Base-by-base conservation (phyloP, 257 asterid genomes). In the Knoxia roxburghii region DNA sequence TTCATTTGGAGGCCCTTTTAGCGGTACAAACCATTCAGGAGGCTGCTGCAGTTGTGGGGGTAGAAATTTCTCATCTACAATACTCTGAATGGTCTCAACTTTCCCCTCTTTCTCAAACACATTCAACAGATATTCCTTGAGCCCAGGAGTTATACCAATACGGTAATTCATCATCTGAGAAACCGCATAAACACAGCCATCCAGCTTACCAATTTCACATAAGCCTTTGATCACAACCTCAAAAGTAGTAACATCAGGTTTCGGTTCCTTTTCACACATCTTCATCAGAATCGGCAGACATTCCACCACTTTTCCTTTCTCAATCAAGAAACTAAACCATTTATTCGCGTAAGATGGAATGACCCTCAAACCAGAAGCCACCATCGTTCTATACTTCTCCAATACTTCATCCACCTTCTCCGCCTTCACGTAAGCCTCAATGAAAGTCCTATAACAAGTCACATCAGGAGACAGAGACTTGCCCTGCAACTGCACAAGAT, bases 391-490 rank as follows among this genome's bases (percentile, higher is more conserved):
- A 67, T 77, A 92, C 83, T 88, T 89, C 78, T 82, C 90, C 68
- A 92, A 43, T 76, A 82, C 73, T 24, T 77, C 74, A 26, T 86
- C 90, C 6, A 81, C 86, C 71, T 56, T 83, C 61, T 80, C 91
- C 64, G 80, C 51, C 77, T 80, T 77, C 53, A 89, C 75, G 71
- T 86, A 89, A 6, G 91, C 87, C 52, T 92, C 95, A 69, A 92
- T 89, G 79, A 92, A 70, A 41, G 84, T 82, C 69, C 56, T 82
- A 69, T 82, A 92, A 21, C 93, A 83, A 30, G 83, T 85, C 62
- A 92, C 98, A 73, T 89, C 91, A 0, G 92, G 90, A 40, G 81
- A 80, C 75, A 92, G 75, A 15, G 97, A 84, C 83, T 87, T 89
- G 35, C 73, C 77, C 29, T 73, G 72, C 65, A 87, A 53, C 75